phyloP scores from a whole-genome alignment of 129 eudicot species.

The Arctium minus region DNA sequence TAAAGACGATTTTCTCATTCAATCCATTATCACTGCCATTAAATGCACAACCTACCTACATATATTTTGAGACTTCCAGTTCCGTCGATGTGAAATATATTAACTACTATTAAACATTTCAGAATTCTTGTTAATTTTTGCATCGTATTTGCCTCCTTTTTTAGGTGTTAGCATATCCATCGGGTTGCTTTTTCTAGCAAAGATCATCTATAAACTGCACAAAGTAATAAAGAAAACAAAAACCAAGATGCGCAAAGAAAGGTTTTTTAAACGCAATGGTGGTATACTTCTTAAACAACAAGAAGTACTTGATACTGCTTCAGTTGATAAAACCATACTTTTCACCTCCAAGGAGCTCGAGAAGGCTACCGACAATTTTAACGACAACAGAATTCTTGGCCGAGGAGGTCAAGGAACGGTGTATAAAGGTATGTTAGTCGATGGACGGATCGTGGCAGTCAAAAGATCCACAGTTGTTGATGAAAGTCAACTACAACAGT shows the following conservation, averaged over 20 bases:
- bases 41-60: too few relatives aligned
- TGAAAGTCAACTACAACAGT: background rate
- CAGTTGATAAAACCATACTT: conserved; percentile 15
- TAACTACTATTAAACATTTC: too few relatives aligned
- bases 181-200: background rate
- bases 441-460: background rate
- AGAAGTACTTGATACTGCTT: background rate
- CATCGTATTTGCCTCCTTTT: background rate
- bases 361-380: background rate
- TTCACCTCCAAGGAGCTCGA: background rate
- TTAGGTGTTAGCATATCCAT: conserved; percentile 3
- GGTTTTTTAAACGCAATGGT: conserved; percentile 36
- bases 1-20: too few relatives aligned
- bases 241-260: conserved; percentile 1
- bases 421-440: background rate
- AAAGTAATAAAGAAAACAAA: background rate
- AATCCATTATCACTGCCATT: too few relatives aligned
- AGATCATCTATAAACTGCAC: background rate
- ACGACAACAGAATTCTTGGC: background rate
- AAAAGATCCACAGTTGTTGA: conserved; percentile 4
- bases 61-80: too few relatives aligned
- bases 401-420: background rate
- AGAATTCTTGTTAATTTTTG: background rate
- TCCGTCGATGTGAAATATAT: background rate
- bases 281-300: conserved; percentile 29